Conservation (phyloP, 768 basidiomycete genomes). For the Boletus edulis region DNA sequence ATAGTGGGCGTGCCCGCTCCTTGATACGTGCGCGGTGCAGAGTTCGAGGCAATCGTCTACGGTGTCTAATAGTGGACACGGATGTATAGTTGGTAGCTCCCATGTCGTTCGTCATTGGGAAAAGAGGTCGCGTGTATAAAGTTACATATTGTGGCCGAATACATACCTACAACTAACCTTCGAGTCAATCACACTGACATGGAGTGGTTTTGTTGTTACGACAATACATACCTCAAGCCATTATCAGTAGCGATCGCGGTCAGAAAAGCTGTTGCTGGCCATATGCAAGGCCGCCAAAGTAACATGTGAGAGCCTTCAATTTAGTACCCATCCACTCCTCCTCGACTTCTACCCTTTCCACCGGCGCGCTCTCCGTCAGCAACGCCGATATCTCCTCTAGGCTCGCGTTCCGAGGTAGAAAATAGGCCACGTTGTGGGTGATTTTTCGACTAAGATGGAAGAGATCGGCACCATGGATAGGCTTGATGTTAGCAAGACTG, state of each 20-base stretch:
- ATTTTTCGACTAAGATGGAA: constrained; percentile 70
- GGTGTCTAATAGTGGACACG: too few species aligned
- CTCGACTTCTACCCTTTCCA: constrained; percentile 82
- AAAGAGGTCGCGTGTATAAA: too few species aligned
- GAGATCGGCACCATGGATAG: constrained; percentile 80
- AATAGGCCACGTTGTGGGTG: constrained; percentile 85
- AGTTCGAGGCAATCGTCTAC: too few species aligned
- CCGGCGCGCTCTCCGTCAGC: constrained; percentile 19
- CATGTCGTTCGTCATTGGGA: too few species aligned
- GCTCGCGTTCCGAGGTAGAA: constrained; percentile 78
- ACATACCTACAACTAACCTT: too few species aligned
- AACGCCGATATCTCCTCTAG: constrained; percentile 69
- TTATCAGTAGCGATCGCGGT: not conserved
- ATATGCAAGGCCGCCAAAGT: constrained; percentile 79
- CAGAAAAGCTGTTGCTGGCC: constrained; percentile 67
- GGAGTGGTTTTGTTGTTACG: too few species aligned
- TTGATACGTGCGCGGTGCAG: too few species aligned
- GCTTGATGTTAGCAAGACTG: constrained; percentile 68
- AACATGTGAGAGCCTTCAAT: constrained; percentile 91
- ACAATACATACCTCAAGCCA: too few species aligned
- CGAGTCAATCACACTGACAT: too few species aligned
- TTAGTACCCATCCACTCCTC: constrained; percentile 96
- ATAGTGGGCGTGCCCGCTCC: too few species aligned
- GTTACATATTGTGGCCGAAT: too few species aligned
- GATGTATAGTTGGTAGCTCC: too few species aligned